A percentile compares a stretch with the other conserved stretches of the same genome.
Evolutionary conservation across 768 basidiomycete species (phyloP).

Genomic region (Mycena polygramma): DNA sequence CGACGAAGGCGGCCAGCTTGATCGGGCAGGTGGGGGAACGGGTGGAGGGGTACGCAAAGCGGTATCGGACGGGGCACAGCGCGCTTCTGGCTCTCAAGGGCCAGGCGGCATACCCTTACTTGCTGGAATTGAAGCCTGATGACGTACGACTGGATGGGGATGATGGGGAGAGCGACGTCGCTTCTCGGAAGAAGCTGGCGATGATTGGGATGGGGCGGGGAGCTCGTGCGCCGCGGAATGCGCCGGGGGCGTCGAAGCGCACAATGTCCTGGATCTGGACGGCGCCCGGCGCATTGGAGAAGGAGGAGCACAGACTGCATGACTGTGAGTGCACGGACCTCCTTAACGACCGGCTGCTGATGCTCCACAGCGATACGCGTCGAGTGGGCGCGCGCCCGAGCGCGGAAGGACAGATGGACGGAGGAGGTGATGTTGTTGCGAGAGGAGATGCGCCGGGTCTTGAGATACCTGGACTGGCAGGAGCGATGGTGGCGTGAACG

Average conservation of each 20-base stretch:
- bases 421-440: constrained; percentile 37
- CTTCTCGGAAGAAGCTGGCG: constrained; percentile 1
- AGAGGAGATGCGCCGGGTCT: constrained; percentile 33
- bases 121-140: constrained; percentile 6
- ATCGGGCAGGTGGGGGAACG: constrained; percentile 18
- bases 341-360: too few relatives aligned
- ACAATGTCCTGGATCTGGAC: constrained; percentile 25
- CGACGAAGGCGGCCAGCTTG: neutral
- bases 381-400: constrained; percentile 8
- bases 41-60: neutral
- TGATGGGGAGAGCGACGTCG: neutral
- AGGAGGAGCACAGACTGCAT: constrained; percentile 2
- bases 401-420: neutral
- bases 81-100: constrained; percentile 8
- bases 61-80: neutral
- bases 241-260: neutral
- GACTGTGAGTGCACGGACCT: neutral
- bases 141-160: constrained; percentile 9
- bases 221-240: neutral
- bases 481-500: constrained; percentile 1
- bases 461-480: constrained; percentile 7
- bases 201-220: constrained; percentile 1
- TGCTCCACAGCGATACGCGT: constrained; percentile 6
- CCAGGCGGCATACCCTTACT: neutral
- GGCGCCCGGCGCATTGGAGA: constrained; percentile 13